phyloP scores from a whole-genome alignment of 2,329 filamentous ascomycete genomes.

The Phoma sp. region DNA sequence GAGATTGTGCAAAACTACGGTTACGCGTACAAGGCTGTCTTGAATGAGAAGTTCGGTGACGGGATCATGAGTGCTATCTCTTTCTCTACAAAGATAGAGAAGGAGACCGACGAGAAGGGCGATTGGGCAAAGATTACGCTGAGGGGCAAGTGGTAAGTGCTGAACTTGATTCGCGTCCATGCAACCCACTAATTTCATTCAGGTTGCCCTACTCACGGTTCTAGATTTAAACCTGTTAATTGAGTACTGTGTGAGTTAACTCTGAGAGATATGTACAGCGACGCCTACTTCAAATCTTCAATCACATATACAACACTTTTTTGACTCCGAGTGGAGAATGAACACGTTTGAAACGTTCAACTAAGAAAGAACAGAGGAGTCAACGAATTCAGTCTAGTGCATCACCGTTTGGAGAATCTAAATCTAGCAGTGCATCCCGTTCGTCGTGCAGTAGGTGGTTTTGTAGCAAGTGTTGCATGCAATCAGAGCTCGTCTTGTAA shows the following conservation, averaged over 20 bases:
- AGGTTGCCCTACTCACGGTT: slow-evolving; percentile 59
- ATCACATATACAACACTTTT: not conserved
- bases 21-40: slow-evolving; percentile 90
- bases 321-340: too few relatives aligned
- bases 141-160: slow-evolving; percentile 76
- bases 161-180: not conserved
- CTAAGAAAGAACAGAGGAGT: too few relatives aligned
- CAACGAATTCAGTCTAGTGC: too few relatives aligned
- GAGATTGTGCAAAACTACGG: slow-evolving; percentile 98
- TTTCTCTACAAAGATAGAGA: slow-evolving; percentile 89
- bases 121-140: slow-evolving; percentile 86
- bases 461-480: not conserved
- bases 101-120: slow-evolving; percentile 86
- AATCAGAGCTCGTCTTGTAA: not conserved
- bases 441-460: not conserved
- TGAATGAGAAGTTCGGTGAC: slow-evolving; percentile 83
- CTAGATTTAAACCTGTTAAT: slow-evolving; percentile 25
- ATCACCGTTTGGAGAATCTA: too few relatives aligned
- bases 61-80: slow-evolving; percentile 97
- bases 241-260: too few relatives aligned
- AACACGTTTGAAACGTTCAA: too few relatives aligned
- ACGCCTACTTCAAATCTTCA: not conserved
- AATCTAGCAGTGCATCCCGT: not conserved
- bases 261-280: too few relatives aligned
- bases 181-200: slow-evolving; percentile 18